A percentile compares a stretch with the other conserved stretches of the same genome.
These are phyloP conservation scores for Pulveroboletus ravenelii DNA, from an alignment of 768 basidiomycete genomes.

Conservation along the genomic window DNA sequence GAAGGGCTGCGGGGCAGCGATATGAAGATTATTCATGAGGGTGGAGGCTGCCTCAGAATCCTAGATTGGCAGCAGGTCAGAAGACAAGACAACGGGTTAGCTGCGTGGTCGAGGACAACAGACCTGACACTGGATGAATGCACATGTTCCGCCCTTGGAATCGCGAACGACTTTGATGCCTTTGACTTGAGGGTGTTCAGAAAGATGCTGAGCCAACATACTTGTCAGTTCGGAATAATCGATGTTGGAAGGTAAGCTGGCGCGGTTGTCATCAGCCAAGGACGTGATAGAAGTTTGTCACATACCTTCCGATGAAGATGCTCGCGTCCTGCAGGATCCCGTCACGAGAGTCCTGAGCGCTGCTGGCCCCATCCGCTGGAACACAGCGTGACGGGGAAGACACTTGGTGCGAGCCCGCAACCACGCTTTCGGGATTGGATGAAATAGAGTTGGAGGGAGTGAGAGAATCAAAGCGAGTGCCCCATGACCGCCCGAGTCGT, in stretches of 20 bases:
- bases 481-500: conserved; percentile 52
- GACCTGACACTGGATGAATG: conserved; percentile 85
- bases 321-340: conserved; percentile 70
- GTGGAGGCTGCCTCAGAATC: conserved; percentile 51
- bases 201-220: conserved; percentile 62
- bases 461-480: conserved; percentile 67
- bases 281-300: not conserved
- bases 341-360: conserved; percentile 34
- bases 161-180: conserved; percentile 70
- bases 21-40: conserved; percentile 57
- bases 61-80: conserved; percentile 31
- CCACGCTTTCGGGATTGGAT: conserved; percentile 27
- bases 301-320: conserved; percentile 79
- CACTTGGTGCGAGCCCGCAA: conserved; percentile 4
- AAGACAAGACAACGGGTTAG: not conserved
- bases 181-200: conserved; percentile 59
- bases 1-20: conserved; percentile 55
- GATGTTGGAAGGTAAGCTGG: conserved; percentile 65
- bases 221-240: conserved; percentile 58
- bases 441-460: conserved; percentile 46
- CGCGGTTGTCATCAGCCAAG: conserved; percentile 8
- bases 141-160: conserved; percentile 73
- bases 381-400: conserved; percentile 15
- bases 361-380: conserved; percentile 25
- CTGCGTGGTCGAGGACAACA: conserved; percentile 9